Evolutionary conservation across 257 asterid genomes (phyloP).

Genomic region (Voacanga thouarsii): DNA sequence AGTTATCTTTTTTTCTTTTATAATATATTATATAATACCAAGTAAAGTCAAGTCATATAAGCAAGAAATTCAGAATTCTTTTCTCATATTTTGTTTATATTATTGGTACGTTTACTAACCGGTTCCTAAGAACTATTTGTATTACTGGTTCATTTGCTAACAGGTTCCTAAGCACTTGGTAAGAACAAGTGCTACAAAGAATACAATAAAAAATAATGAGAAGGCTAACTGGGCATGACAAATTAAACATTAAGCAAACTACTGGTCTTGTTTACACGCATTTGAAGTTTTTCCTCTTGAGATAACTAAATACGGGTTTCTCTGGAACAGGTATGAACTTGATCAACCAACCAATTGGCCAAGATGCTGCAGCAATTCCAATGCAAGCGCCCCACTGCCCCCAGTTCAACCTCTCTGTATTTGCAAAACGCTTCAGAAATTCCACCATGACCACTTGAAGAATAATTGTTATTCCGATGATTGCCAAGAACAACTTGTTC

Average conservation of each 20-base stretch:
- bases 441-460: slow-evolving; percentile 70
- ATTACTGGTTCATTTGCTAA: background rate
- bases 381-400: slow-evolving; percentile 56
- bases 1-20: no score
- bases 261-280: background rate
- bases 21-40: no score
- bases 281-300: slow-evolving; percentile 11
- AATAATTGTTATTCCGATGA: slow-evolving; percentile 42
- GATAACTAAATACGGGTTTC: slow-evolving; percentile 20
- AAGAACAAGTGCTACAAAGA: background rate
- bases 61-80: no score
- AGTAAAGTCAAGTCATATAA: no score
- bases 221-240: background rate
- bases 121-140: background rate
- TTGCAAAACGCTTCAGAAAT: slow-evolving; percentile 53
- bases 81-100: background rate
- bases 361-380: slow-evolving; percentile 46
- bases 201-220: background rate
- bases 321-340: slow-evolving; percentile 45
- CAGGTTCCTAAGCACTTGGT: background rate
- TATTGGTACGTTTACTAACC: no score
- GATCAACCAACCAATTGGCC: slow-evolving; percentile 51
- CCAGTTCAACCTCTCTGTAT: slow-evolving; percentile 57
- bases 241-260: background rate
- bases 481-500: slow-evolving; percentile 56